phyloP scores from a whole-genome alignment of 257 asterid species.

The Marsdenia floribunda region DNA sequence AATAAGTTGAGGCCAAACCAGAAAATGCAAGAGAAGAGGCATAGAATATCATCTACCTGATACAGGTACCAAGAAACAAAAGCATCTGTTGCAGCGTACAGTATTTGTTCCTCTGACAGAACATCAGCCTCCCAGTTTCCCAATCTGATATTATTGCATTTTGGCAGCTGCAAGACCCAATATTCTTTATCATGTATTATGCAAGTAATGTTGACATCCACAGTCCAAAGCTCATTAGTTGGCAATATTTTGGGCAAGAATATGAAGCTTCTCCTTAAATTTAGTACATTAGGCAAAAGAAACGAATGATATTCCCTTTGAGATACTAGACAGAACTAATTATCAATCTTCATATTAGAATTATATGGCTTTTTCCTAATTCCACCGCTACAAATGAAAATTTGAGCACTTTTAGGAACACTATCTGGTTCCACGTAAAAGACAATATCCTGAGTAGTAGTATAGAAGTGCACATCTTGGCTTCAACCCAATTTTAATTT shows the following conservation, averaged over 20 bases:
- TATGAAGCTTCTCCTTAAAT: neutral
- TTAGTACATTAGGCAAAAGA: neutral
- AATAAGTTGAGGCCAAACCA: neutral
- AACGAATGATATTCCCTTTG: neutral
- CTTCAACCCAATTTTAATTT: neutral
- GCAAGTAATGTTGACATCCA: neutral
- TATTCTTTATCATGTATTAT: conserved; percentile 13
- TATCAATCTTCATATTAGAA: neutral
- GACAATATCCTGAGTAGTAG: neutral
- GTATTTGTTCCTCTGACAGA: conserved; percentile 59
- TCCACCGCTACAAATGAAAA: neutral
- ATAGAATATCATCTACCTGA: conserved; percentile 47
- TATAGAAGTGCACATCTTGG: neutral
- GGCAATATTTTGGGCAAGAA: neutral
- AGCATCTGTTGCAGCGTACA: conserved; percentile 92
- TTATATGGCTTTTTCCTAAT: neutral
- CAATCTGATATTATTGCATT: conserved; percentile 57
- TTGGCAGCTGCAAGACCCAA: conserved; percentile 65
- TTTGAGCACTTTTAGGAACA: neutral
- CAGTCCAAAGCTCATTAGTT: neutral
- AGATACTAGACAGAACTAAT: neutral
- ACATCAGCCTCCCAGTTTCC: conserved; percentile 86
- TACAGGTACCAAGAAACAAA: conserved; percentile 72
- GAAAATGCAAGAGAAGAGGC: neutral
- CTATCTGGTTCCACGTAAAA: neutral